Conservation (phyloP, 192 early-diverging fungal species). For the Coemansia asiatica region DNA sequence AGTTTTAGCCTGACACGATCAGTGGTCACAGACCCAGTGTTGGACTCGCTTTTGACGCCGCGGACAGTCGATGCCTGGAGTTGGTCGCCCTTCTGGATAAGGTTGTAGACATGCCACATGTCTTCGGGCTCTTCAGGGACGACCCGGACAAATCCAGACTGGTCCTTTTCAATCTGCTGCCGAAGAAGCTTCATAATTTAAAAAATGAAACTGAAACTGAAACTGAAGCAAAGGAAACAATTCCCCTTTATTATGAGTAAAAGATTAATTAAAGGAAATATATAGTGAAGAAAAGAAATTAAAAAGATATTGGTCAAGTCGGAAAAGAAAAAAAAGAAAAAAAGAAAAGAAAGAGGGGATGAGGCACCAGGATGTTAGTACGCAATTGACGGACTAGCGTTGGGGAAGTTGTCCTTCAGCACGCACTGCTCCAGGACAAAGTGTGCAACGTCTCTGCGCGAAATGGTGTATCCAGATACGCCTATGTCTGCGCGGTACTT, state of each 20-base stretch:
- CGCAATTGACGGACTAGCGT: slow-evolving; percentile 26
- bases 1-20: slow-evolving; percentile 76
- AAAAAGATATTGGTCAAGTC: slow-evolving; percentile 2
- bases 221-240: not conserved
- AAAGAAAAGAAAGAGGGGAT: not conserved
- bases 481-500: slow-evolving; percentile 36
- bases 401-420: slow-evolving; percentile 28
- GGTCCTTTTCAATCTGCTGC: slow-evolving; percentile 74
- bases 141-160: slow-evolving; percentile 78
- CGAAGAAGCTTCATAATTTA: slow-evolving; percentile 69
- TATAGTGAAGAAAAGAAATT: not conserved
- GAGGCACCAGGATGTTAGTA: slow-evolving; percentile 9
- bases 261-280: slow-evolving; percentile 3
- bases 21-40: slow-evolving; percentile 87
- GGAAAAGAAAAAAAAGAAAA: slow-evolving; percentile 2
- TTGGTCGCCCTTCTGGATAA: slow-evolving; percentile 81
- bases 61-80: slow-evolving; percentile 87
- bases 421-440: slow-evolving; percentile 53
- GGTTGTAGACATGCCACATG: slow-evolving; percentile 97
- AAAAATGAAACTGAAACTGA: not conserved
- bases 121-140: slow-evolving; percentile 91
- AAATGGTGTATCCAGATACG: slow-evolving; percentile 51
- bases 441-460: slow-evolving; percentile 52
- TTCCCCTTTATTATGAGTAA: too few relatives aligned
- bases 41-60: slow-evolving; percentile 81